Evolutionary conservation across 306 rosid species (phyloP).

Genomic region (Trichosanthes truncata): DNA sequence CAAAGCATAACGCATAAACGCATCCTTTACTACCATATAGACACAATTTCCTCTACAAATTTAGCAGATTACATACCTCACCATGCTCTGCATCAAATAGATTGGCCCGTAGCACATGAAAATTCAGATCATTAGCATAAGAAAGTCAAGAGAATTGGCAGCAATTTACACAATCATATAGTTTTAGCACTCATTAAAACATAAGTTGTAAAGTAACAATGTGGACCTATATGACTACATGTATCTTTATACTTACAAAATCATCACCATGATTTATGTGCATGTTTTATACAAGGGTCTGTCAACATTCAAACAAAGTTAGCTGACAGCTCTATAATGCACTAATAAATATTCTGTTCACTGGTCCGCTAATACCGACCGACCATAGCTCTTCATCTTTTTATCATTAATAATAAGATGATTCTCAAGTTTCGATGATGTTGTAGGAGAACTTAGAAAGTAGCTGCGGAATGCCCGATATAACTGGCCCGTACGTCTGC

Average conservation of each 20-base stretch:
- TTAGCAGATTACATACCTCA: background rate
- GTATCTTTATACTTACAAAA: constrained; percentile 6
- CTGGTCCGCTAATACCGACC: background rate
- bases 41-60: background rate
- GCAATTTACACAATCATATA: constrained; percentile 3
- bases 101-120: background rate
- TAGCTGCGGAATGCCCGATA: constrained; percentile 66
- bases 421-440: constrained; percentile 31
- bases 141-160: background rate
- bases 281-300: constrained; percentile 2
- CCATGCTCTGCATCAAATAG: background rate
- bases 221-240: background rate
- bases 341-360: background rate
- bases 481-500: constrained; percentile 75
- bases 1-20: background rate
- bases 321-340: background rate
- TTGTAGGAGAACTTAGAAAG: constrained; percentile 66
- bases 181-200: background rate
- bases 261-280: background rate
- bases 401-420: constrained; percentile 5
- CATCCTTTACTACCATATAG: background rate
- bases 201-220: background rate
- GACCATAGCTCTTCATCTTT: background rate
- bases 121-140: background rate
- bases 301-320: background rate